These are phyloP conservation scores for Brassica juncea DNA, from an alignment of 345 rosid genomes.

Conservation along the genomic window DNA sequence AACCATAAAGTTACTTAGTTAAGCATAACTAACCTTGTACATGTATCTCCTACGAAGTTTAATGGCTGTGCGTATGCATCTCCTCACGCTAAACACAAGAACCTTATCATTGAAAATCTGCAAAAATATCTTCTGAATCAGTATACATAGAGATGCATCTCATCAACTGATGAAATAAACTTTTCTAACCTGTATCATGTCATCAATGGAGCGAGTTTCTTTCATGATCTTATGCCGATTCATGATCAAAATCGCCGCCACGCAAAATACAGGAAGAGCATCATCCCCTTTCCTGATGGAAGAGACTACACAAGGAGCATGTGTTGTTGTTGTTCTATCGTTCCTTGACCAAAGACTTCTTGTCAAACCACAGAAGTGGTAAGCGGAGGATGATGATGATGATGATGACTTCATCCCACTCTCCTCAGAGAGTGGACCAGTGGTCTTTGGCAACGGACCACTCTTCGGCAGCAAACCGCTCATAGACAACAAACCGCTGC, in stretches of 20 bases:
- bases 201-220: constrained; percentile 85
- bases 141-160: constrained; percentile 23
- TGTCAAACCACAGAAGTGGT: constrained; percentile 77
- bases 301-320: constrained; percentile 50
- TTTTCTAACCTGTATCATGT: constrained; percentile 76
- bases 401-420: constrained; percentile 53
- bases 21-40: constrained; percentile 59
- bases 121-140: constrained; percentile 23
- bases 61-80: constrained; percentile 71
- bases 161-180: background rate
- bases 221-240: constrained; percentile 83
- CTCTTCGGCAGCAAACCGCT: constrained; percentile 44
- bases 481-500: constrained; percentile 47
- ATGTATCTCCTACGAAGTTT: constrained; percentile 83
- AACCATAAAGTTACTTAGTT: constrained; percentile 1
- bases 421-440: constrained; percentile 44
- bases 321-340: constrained; percentile 42
- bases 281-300: constrained; percentile 65
- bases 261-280: constrained; percentile 84
- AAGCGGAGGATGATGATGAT: constrained; percentile 35
- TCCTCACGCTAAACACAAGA: constrained; percentile 67
- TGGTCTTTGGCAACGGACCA: constrained; percentile 45
- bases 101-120: constrained; percentile 89
- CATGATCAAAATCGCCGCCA: constrained; percentile 81
- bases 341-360: constrained; percentile 68